These are phyloP conservation scores for Populus nigra DNA, from an alignment of 345 rosid species.

Conservation along the genomic window DNA sequence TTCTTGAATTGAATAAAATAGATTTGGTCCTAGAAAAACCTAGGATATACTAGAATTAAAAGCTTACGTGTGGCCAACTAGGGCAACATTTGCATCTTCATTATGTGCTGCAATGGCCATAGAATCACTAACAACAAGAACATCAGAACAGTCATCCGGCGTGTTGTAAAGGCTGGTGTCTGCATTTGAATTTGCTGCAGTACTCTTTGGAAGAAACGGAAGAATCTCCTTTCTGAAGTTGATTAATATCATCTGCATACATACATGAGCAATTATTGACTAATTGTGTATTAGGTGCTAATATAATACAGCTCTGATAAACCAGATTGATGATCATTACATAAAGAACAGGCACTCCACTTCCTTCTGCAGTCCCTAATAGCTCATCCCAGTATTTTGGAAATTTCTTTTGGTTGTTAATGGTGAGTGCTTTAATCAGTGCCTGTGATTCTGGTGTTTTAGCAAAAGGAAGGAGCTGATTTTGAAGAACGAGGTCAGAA, in stretches of 20 bases:
- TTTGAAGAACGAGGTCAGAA: slow-evolving; percentile 45
- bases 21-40: background rate
- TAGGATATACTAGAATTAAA: background rate
- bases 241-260: slow-evolving; percentile 46
- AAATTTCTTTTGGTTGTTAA: slow-evolving; percentile 41
- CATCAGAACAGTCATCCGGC: slow-evolving; percentile 47
- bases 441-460: slow-evolving; percentile 19
- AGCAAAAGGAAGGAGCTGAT: slow-evolving; percentile 55
- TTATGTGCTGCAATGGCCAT: slow-evolving; percentile 61
- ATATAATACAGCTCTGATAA: background rate
- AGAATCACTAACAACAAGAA: slow-evolving; percentile 42
- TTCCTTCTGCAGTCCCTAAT: slow-evolving; percentile 52
- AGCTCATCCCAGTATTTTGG: slow-evolving; percentile 60
- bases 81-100: slow-evolving; percentile 56
- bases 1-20: background rate
- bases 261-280: background rate
- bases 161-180: background rate
- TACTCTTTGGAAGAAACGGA: slow-evolving; percentile 41
- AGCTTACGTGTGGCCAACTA: slow-evolving; percentile 54
- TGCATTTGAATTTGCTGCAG: background rate
- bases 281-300: background rate
- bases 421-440: slow-evolving; percentile 34
- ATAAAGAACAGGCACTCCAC: slow-evolving; percentile 49
- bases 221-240: slow-evolving; percentile 71
- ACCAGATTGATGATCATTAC: slow-evolving; percentile 26